phyloP scores from a whole-genome alignment of 2,329 filamentous ascomycete genomes.

The Botryotinia calthae region DNA sequence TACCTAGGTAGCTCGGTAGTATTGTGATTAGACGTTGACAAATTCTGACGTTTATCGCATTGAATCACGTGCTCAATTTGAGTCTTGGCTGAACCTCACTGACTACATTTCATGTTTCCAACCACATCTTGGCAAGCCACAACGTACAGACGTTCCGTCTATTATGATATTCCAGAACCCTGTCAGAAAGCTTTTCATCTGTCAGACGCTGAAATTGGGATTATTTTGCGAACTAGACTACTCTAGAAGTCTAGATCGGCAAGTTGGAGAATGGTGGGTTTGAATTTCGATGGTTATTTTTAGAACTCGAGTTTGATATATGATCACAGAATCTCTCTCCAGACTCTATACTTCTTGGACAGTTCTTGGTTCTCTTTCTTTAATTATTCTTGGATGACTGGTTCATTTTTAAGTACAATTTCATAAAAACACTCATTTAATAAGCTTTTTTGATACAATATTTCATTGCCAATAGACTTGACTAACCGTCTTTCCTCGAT shows the following conservation, averaged over 20 bases:
- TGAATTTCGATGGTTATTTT: neutral
- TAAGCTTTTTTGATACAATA: neutral
- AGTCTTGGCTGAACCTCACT: slow-evolving; percentile 2
- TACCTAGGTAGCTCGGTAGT: neutral
- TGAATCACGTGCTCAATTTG: neutral
- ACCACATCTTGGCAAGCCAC: slow-evolving; percentile 6
- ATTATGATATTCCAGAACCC: neutral
- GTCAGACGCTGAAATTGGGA: neutral
- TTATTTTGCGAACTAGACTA: neutral
- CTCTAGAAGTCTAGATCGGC: neutral
- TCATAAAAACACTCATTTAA: neutral
- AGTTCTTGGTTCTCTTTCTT: slow-evolving; percentile 4
- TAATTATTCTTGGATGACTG: neutral
- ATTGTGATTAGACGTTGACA: neutral
- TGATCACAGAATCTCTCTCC: neutral
- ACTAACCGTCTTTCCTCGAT: neutral
- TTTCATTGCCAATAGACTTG: slow-evolving; percentile 12
- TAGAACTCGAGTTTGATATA: slow-evolving; percentile 8
- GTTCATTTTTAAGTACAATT: slow-evolving; percentile 1
- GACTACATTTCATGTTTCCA: neutral
- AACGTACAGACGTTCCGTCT: neutral
- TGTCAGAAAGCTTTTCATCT: neutral
- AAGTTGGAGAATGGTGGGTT: neutral
- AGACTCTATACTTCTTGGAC: neutral
- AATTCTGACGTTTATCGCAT: neutral